Evolutionary conservation across 1,139 yeast species (phyloP).

Genomic region (Taphrina flavorubra): DNA sequence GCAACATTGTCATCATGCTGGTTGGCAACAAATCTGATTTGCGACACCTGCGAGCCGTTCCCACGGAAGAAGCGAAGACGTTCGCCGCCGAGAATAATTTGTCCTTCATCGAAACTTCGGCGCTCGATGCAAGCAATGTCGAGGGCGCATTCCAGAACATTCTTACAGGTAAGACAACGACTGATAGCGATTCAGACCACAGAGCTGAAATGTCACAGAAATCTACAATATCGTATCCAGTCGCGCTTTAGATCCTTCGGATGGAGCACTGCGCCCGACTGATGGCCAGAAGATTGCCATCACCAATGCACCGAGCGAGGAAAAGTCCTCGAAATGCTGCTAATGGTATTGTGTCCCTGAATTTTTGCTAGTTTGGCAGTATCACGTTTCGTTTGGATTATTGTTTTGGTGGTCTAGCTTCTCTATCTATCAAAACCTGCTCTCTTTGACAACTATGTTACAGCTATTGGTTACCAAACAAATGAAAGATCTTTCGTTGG

Average conservation of each 20-base stretch:
- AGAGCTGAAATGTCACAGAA: slow-evolving; percentile 57
- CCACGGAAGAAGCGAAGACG: slow-evolving; percentile 95
- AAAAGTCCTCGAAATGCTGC: slow-evolving; percentile 48
- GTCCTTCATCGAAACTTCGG: slow-evolving; percentile 96
- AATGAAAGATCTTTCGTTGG: too few relatives aligned
- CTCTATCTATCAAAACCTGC: slow-evolving; percentile 2
- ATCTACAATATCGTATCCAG: slow-evolving; percentile 91
- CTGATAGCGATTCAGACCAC: too few relatives aligned
- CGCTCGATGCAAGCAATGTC: slow-evolving; percentile 91
- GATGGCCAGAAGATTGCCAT: slow-evolving; percentile 89
- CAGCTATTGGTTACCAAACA: neutral
- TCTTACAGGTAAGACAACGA: slow-evolving; percentile 44
- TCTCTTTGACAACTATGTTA: neutral
- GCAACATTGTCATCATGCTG: slow-evolving; percentile 92
- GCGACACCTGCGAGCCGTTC: slow-evolving; percentile 94
- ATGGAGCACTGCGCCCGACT: slow-evolving; percentile 60
- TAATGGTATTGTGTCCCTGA: neutral
- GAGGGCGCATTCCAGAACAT: slow-evolving; percentile 93
- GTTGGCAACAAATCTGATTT: slow-evolving; percentile 97
- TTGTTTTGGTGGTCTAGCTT: slow-evolving; percentile 13
- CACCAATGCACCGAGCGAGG: slow-evolving; percentile 91
- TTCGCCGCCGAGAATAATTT: slow-evolving; percentile 92
- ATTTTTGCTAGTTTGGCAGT: neutral
- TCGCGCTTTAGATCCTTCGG: slow-evolving; percentile 79
- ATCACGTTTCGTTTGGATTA: neutral